Base-by-base conservation (phyloP, 2,329 filamentous ascomycete species). In the Curvularia sp. region DNA sequence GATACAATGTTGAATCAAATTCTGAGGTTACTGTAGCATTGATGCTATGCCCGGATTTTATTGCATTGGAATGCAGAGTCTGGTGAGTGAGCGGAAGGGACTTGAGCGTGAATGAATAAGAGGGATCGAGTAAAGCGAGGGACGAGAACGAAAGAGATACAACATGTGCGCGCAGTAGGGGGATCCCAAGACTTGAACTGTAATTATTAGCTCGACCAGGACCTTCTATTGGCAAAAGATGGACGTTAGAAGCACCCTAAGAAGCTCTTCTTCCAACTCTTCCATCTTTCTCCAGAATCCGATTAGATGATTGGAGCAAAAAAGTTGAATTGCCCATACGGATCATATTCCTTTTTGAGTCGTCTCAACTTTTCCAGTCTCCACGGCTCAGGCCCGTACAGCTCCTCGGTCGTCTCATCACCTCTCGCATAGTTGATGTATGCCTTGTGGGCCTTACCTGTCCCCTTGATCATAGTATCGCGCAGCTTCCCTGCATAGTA, bases 311-410 rank as follows among this genome's bases (percentile, higher is more conserved):
- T 66, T 0, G 73, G 73, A 30, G 57, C 65, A 55, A 68, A 76
- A 54, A 69, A 77, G 18, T 61, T 65, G 57, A 77, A 76, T 41
- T 51, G 53, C 2, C 63, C 60, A 12, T 64, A 18, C 1, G 77
- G 77, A 69, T 78, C 77, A 48, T 70, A 76, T 56, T 66, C 55
- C 33, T 52, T 63, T 63, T 78, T 79, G 52, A 79, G 46, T 15
- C 26, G 59, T 56, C 65, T 55, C 51, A 78, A 55, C 55, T 64
- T 74, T 60, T 72, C 60, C 49, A 78, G 30, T 30, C 74, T 61
- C 75, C 74, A 76, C 7, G 58, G 9, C 39, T 78, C 74, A 53
- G 70, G 68, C 10, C 75, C 76, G 56, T 78, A 79, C 13, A 75
- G 15, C 0, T 60, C 64, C 56, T 75, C 65, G 3, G 70, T 52